phyloP scores from a whole-genome alignment of 75 land plant genomes.

The Chamaecyparis obtusa region DNA sequence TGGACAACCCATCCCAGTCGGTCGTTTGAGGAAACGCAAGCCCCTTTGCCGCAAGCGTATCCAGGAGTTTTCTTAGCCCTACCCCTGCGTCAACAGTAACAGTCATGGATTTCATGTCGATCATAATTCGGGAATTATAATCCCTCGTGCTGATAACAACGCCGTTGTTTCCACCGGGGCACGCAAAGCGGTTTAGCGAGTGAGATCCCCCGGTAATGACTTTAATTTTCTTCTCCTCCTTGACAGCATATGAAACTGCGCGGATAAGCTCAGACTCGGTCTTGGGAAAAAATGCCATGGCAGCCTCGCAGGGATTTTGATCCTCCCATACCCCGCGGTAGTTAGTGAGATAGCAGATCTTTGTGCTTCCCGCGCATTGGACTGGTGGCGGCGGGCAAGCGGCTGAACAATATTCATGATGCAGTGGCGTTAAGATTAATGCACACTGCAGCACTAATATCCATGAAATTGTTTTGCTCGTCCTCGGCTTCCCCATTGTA shows the following conservation, averaged over 20 bases:
- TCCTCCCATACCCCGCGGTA: constrained; percentile 34
- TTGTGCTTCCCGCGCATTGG: neutral
- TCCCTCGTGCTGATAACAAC: constrained; percentile 34
- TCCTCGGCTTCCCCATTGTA: no score
- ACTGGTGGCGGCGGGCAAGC: constrained; percentile 21
- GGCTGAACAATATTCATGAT: neutral
- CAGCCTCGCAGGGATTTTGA: constrained; percentile 30
- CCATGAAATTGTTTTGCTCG: no score
- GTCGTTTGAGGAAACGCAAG: constrained; percentile 36
- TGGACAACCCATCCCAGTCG: constrained; percentile 42
- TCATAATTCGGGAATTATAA: constrained; percentile 9
- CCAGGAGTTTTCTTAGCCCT: constrained; percentile 14
- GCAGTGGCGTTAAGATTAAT: no score
- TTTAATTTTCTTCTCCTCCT: constrained; percentile 32
- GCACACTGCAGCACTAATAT: no score
- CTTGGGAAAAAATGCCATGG: constrained; percentile 28
- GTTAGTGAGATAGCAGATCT: constrained; percentile 28
- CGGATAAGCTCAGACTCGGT: constrained; percentile 32
- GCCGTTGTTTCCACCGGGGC: constrained; percentile 32
- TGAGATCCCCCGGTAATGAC: constrained; percentile 19
- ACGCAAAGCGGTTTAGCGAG: constrained; percentile 38
- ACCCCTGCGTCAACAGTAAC: constrained; percentile 27
- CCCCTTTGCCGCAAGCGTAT: constrained; percentile 24
- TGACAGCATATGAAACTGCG: constrained; percentile 25
- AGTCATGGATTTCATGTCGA: constrained; percentile 5